A percentile compares a stretch with the other conserved stretches of the same genome.
Evolutionary conservation across 2,329 filamentous ascomycete species (phyloP).

Genomic region (Albifimbria verrucaria): DNA sequence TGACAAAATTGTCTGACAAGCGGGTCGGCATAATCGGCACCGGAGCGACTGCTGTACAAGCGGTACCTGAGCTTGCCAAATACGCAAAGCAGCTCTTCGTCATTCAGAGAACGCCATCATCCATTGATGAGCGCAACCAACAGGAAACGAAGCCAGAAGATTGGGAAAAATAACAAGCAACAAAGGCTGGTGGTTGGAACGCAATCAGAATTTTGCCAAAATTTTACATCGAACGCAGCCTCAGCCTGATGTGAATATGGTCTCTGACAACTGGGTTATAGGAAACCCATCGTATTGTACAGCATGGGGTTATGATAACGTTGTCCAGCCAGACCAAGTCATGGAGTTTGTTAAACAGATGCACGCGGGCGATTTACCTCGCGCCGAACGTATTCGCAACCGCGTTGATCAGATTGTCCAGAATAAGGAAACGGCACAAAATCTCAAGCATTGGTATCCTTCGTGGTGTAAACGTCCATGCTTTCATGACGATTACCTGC

Average conservation of each 20-base stretch:
- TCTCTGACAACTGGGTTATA: slow-evolving; percentile 45
- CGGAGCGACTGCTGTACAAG: slow-evolving; percentile 45
- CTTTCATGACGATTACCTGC: slow-evolving; percentile 59
- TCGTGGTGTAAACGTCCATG: slow-evolving; percentile 61
- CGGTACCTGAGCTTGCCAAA: slow-evolving; percentile 40
- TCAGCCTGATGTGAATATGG: slow-evolving; percentile 36
- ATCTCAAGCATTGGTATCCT: slow-evolving; percentile 58
- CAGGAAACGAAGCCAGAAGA: slow-evolving; percentile 36
- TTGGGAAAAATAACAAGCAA: slow-evolving; percentile 32
- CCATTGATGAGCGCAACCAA: slow-evolving; percentile 35
- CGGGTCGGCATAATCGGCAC: slow-evolving; percentile 48
- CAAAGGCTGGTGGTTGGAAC: slow-evolving; percentile 47
- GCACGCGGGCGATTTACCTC: slow-evolving; percentile 29
- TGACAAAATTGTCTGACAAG: slow-evolving; percentile 43
- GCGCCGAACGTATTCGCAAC: slow-evolving; percentile 38
- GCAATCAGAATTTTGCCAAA: slow-evolving; percentile 19
- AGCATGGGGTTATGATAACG: neutral
- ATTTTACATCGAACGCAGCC: slow-evolving; percentile 37
- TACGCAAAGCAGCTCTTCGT: slow-evolving; percentile 50
- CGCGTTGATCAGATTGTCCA: slow-evolving; percentile 46
- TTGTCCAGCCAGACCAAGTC: neutral
- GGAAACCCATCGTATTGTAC: slow-evolving; percentile 29
- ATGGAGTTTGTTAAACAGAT: neutral
- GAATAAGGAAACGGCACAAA: slow-evolving; percentile 45
- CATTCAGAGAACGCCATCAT: slow-evolving; percentile 53